Conservation (phyloP, 768 basidiomycete species). For the Nidularia pulvinata region DNA sequence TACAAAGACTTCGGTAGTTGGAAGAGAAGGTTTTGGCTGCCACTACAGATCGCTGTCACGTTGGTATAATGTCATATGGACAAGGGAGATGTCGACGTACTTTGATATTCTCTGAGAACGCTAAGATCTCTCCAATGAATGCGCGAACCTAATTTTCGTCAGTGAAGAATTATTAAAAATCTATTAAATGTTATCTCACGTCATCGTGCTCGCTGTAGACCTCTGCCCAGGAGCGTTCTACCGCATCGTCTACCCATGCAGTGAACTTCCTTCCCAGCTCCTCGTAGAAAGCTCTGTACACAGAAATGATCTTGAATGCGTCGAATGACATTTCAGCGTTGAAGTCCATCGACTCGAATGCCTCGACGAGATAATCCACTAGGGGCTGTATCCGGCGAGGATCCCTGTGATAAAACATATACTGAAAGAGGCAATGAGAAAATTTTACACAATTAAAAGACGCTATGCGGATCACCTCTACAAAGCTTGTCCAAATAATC, state of each 20-base stretch:
- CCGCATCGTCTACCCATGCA: constrained; percentile 71
- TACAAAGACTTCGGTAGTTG: constrained; percentile 61
- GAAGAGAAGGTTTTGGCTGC: constrained; percentile 61
- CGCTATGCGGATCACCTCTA: constrained; percentile 45
- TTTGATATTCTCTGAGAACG: constrained; percentile 73
- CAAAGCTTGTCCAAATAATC: constrained; percentile 75
- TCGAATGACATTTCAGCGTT: constrained; percentile 85
- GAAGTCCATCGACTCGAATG: constrained; percentile 71
- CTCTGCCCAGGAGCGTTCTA: constrained; percentile 70
- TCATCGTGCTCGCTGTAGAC: constrained; percentile 81
- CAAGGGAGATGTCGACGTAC: constrained; percentile 26
- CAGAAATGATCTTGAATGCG: constrained; percentile 64
- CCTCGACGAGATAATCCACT: constrained; percentile 68
- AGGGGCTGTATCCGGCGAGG: constrained; percentile 82
- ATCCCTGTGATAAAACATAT: constrained; percentile 77
- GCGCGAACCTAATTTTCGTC: constrained; percentile 54
- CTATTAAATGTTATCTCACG: constrained; percentile 29
- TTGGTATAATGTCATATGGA: not conserved
- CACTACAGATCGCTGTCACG: constrained; percentile 37
- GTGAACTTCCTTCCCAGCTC: constrained; percentile 80
- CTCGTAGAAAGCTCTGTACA: constrained; percentile 72
- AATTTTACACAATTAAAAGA: no score
- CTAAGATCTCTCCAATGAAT: constrained; percentile 74
- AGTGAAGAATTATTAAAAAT: constrained; percentile 1
- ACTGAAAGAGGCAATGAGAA: constrained; percentile 33